Conservation (phyloP, 306 rosid species). For the Elaeagnus macrophylla region DNA sequence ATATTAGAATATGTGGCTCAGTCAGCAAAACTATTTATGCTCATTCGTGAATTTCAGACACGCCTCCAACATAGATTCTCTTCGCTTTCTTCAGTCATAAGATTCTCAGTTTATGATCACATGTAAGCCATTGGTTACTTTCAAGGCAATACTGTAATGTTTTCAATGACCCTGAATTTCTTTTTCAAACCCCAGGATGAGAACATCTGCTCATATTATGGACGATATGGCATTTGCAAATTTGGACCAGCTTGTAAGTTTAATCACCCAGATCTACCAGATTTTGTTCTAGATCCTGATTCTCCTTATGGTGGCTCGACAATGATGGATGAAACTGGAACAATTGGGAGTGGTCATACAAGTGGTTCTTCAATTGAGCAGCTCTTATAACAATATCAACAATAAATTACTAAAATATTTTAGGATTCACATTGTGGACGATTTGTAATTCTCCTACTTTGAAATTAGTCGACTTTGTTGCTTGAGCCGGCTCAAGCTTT, state of each 20-base stretch:
- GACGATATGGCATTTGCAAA: conserved; percentile 90
- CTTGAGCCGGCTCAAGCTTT: conserved; percentile 32
- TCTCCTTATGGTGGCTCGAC: conserved; percentile 28
- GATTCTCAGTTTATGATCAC: too few relatives aligned
- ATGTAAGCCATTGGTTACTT: too few relatives aligned
- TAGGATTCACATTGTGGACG: conserved; percentile 28
- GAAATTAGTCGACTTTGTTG: conserved; percentile 21
- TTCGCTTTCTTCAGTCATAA: too few relatives aligned
- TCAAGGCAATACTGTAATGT: too few relatives aligned
- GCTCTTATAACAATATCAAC: conserved; percentile 25
- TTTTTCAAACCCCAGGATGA: conserved; percentile 53
- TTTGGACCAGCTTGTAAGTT: conserved; percentile 86
- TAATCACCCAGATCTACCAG: conserved; percentile 46
- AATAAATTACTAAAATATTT: conserved; percentile 24
- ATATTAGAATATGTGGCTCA: too few relatives aligned
- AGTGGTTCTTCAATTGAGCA: conserved; percentile 35
- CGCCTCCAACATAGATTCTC: too few relatives aligned
- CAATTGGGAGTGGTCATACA: conserved; percentile 38
- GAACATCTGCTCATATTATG: conserved; percentile 59
- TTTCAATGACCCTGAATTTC: conserved; percentile 6
- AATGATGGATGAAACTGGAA: conserved; percentile 31
- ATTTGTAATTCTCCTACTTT: conserved; percentile 24
- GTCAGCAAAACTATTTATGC: too few relatives aligned
- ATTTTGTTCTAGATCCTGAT: conserved; percentile 41
- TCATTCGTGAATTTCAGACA: too few relatives aligned